Base-by-base conservation (phyloP, 495 filamentous ascomycete species). In the Hypoxylon cercidicola region DNA sequence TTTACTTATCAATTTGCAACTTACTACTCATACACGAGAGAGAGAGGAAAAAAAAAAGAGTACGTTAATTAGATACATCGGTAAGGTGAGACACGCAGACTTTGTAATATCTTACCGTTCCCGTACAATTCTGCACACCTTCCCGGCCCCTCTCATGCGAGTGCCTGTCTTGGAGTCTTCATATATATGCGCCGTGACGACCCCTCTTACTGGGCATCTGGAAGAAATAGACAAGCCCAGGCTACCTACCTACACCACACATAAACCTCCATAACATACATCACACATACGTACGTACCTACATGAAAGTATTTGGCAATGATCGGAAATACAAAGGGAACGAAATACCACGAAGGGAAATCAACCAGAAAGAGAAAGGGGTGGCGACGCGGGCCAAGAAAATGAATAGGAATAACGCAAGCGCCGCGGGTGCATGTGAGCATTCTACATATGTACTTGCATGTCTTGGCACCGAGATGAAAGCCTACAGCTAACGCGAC, bases 131-230 rank as follows among this genome's bases (percentile, higher is more conserved):
- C 43, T 58, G 43, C 49, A 28, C 46, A 64, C 61, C 54, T 46
- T 45, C 45, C 25, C 13, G 18, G 56, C 64, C 64, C 56, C 41
- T 56, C 11, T 39, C 5, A 60, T 67, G 64, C 64, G 53, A 44
- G 58, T 62, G 3, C 13, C 64, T 39, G 3, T 7, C 25, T 28
- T 28, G 25, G 25, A 37, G 34, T 4, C 11, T 4, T 37, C 3
- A 11, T 37, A 58, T 68, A 62, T 63, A 68, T 68, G 65, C 65
- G 60, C 60, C 43, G 65, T 68, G 65, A 68, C 55, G 60, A 50
- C 54, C 55, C 13, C 50, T 56, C 39, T 28, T 37, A 63, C 19
- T 55, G 60, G 45, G n/a, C n/a, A 13, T 16, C 39, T 41, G 21
- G 45, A 45, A n/a, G n/a, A 25, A 44, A 18, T 7, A 3, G 25